Conservation (phyloP, 2,329 filamentous ascomycete genomes). For the Drechslera avenae region DNA sequence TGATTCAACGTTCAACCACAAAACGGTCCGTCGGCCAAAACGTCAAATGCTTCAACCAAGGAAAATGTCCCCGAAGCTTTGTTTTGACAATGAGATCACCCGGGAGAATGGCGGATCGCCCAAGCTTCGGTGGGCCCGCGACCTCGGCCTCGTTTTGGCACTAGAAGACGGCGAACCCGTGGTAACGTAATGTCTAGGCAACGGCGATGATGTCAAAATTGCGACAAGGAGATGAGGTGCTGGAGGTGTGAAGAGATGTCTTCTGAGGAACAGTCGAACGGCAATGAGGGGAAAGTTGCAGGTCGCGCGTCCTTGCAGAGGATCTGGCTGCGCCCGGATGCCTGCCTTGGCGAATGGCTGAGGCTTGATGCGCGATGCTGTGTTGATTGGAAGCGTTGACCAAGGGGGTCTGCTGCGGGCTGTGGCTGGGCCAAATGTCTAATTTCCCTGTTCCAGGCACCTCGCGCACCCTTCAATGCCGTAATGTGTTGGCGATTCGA, state of each 20-base stretch:
- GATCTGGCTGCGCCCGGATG: conserved; percentile 27
- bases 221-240: conserved; percentile 4
- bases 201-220: conserved; percentile 7
- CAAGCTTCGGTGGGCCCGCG: conserved; percentile 18
- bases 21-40: conserved; percentile 2
- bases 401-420: conserved; percentile 2
- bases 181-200: conserved; percentile 9
- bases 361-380: conserved; percentile 23
- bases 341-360: conserved; percentile 30
- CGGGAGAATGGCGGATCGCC: conserved; percentile 29
- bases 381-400: conserved; percentile 21
- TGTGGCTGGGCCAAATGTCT: conserved; percentile 24
- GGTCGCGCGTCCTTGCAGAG: background rate
- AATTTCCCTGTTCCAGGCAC: background rate
- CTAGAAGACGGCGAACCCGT: conserved; percentile 22
- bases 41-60: conserved; percentile 18
- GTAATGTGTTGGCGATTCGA: background rate
- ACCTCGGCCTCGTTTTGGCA: conserved; percentile 22
- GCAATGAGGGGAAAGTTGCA: conserved; percentile 10
- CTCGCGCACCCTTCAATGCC: background rate
- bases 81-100: conserved; percentile 33
- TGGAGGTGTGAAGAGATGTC: background rate
- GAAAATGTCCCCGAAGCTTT: conserved; percentile 14
- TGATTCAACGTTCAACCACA: conserved; percentile 6
- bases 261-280: conserved; percentile 2